Base-by-base conservation (phyloP, 202 grass and related monocot genomes). In the Eragrostis tef region DNA sequence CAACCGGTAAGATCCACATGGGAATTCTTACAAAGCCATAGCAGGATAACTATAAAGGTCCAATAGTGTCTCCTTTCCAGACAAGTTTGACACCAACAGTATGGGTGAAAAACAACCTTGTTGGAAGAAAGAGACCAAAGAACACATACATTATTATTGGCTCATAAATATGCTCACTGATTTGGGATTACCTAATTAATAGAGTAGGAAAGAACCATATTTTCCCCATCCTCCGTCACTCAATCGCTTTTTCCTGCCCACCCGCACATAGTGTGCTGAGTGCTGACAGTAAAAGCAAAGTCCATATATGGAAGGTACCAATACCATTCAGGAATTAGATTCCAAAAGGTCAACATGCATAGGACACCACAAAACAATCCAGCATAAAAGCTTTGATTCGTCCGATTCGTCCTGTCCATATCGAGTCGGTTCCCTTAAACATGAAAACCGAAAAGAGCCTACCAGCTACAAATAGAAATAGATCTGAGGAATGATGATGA, bases 401-500 rank as follows among this genome's bases (percentile, higher is more conserved):
- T 66, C 70, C 13, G 49, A 56, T 15, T 67, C 15, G 36, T 66
- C 70, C 13, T 59, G 77, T 60, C 63, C 9, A 74, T 67, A 60
- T 49, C 26, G 17, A 14, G 49, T 25, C 1, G 4, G 13, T 39
- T 73, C 50, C 25, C 16, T 57, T 53, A 16, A 65, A 79, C 19
- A 74, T 66, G 59, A 74, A 85, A 79, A 58, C 39, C 67, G 39
- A 73, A 72, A 79, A 26, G 21, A 56, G 9, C 24, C 73, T 73
- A 2, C 39, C 3, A 80, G 58, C 15, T 72, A 54, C 11, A 64
- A 12, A 65, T 6, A 60, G 26, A 45, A 42, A 31, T 6, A 13
- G 11, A 54, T 17, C 52, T 16, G 12, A 43, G 20, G 50, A 6
- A 5, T 39, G 34, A 39, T 5, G 34, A 58, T 27, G 19, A 45